Evolutionary conservation across 495 filamentous ascomycete genomes (phyloP).

Genomic region (Bacidia rubella): DNA sequence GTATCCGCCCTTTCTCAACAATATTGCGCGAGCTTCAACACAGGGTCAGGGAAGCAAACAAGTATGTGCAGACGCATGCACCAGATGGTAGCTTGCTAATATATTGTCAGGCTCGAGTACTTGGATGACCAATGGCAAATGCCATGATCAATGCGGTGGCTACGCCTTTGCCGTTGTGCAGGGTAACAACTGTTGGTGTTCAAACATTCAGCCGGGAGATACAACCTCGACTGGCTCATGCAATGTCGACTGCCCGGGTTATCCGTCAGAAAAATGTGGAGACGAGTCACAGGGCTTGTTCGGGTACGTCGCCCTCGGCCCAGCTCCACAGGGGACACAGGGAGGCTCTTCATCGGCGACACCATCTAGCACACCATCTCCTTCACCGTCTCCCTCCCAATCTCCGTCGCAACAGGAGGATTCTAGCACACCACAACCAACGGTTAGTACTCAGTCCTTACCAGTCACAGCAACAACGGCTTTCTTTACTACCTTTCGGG

Average conservation of each 20-base stretch:
- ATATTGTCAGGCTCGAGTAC: slow-evolving; percentile 32
- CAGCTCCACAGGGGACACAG: slow-evolving; percentile 35
- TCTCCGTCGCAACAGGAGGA: not conserved
- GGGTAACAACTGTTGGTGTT: slow-evolving; percentile 59
- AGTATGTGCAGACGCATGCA: slow-evolving; percentile 20
- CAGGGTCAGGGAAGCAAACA: slow-evolving; percentile 23
- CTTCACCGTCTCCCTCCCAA: slow-evolving; percentile 3
- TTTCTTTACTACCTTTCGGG: slow-evolving; percentile 8
- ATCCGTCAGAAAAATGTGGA: slow-evolving; percentile 50
- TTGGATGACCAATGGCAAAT: slow-evolving; percentile 56
- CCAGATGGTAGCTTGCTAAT: not conserved
- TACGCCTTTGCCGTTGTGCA: slow-evolving; percentile 61
- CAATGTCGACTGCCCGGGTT: slow-evolving; percentile 50
- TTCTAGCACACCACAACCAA: slow-evolving; percentile 9
- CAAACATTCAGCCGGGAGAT: slow-evolving; percentile 47
- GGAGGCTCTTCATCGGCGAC: slow-evolving; percentile 16
- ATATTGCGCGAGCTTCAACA: slow-evolving; percentile 37
- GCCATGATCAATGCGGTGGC: slow-evolving; percentile 36
- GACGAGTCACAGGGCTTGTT: slow-evolving; percentile 37
- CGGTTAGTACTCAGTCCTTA: slow-evolving; percentile 17
- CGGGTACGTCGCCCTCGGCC: slow-evolving; percentile 42
- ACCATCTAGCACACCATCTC: not conserved
- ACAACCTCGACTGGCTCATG: slow-evolving; percentile 34
- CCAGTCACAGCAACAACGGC: slow-evolving; percentile 13
- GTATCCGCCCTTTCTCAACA: slow-evolving; percentile 18